Conservation (phyloP, 371 early-diverging fungal genomes). For the Syncephalis plumigaleata region DNA sequence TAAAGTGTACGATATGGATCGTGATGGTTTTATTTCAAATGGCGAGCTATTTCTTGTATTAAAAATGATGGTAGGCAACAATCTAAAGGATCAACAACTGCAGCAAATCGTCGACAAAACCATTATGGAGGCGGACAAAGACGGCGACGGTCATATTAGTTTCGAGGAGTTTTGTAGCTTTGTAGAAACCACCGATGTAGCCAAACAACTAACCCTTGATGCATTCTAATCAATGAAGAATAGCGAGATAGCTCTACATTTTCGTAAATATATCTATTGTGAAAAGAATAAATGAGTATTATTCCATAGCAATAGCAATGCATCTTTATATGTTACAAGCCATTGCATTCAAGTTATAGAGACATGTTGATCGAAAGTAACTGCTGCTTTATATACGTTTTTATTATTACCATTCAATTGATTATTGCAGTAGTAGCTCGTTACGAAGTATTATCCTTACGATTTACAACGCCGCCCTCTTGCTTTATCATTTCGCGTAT, state of each 20-base stretch:
- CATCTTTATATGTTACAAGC: too few relatives aligned
- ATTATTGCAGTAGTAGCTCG: too few relatives aligned
- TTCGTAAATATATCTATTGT: background rate
- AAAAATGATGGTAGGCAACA: conserved; percentile 96
- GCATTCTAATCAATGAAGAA: conserved; percentile 20
- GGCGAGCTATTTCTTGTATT: conserved; percentile 92
- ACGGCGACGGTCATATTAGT: conserved; percentile 83
- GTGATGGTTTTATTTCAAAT: conserved; percentile 94
- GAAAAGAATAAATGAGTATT: too few relatives aligned
- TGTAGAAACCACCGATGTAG: conserved; percentile 87
- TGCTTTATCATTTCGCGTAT: too few relatives aligned
- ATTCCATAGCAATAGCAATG: too few relatives aligned
- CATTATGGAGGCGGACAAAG: conserved; percentile 92
- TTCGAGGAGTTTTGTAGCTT: conserved; percentile 89
- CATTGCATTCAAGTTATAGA: too few relatives aligned
- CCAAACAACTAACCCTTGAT: conserved; percentile 84
- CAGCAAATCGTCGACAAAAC: conserved; percentile 99
- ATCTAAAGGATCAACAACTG: conserved; percentile 82
- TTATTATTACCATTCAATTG: too few relatives aligned
- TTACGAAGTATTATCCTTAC: too few relatives aligned
- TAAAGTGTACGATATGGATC: conserved; percentile 97
- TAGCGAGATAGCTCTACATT: background rate
- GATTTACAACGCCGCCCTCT: too few relatives aligned
- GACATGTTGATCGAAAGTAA: too few relatives aligned
- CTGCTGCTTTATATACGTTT: too few relatives aligned